Evolutionary conservation across 164 flowering plant species (phyloP).

Genomic region (Nymphaea colorata): DNA sequence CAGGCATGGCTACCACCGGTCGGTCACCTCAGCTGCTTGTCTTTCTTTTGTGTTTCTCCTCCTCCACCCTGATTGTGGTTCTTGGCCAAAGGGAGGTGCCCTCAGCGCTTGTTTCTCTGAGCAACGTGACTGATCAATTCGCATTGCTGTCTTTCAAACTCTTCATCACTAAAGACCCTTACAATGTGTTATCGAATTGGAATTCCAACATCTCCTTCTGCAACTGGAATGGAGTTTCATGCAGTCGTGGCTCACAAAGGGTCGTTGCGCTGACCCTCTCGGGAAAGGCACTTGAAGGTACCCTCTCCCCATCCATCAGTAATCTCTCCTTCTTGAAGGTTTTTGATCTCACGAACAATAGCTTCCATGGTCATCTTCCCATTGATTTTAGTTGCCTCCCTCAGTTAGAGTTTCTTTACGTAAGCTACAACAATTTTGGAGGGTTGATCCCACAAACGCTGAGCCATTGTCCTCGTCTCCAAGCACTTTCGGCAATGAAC

Average conservation of each 20-base stretch:
- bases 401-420: conserved; percentile 1
- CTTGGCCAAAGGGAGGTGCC: too few species aligned
- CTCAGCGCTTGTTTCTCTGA: background rate
- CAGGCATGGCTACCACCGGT: too few species aligned
- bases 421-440: conserved; percentile 5
- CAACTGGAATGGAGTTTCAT: conserved; percentile 21
- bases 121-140: conserved; percentile 9
- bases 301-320: conserved; percentile 16
- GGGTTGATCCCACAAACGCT: conserved; percentile 15
- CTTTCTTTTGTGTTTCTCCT: background rate
- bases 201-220: conserved; percentile 19
- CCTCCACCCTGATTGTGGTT: too few species aligned
- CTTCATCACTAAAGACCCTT: conserved; percentile 9
- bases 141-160: conserved; percentile 20
- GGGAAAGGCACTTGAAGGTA: conserved; percentile 10
- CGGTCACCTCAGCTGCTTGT: too few species aligned
- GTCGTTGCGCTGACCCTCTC: conserved; percentile 8
- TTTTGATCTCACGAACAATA: conserved; percentile 7
- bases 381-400: conserved; percentile 5
- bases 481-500: background rate
- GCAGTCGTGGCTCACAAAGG: conserved; percentile 9
- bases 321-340: conserved; percentile 21
- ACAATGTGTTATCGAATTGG: conserved; percentile 12
- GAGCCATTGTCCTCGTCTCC: conserved; percentile 4
- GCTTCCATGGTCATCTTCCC: conserved; percentile 8